phyloP scores from a whole-genome alignment of 1,139 yeast genomes.

The Torulaspora globosa region DNA sequence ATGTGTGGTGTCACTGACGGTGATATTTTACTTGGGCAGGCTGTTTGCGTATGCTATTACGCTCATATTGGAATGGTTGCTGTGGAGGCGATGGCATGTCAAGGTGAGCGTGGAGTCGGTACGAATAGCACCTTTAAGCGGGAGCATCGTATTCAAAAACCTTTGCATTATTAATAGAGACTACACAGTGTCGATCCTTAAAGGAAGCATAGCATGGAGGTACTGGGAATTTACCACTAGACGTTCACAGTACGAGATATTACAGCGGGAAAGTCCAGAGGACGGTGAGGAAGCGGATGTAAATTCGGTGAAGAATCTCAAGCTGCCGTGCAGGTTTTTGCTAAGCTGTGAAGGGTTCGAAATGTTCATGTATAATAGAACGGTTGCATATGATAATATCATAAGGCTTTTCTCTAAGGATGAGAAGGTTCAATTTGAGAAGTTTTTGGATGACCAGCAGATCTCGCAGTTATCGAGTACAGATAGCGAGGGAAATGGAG shows the following conservation, averaged over 20 bases:
- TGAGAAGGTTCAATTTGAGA: slow-evolving; percentile 30
- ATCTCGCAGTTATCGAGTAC: slow-evolving; percentile 16
- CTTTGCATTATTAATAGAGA: slow-evolving; percentile 66
- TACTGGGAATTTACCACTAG: slow-evolving; percentile 71
- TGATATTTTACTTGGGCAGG: slow-evolving; percentile 74
- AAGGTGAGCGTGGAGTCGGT: slow-evolving; percentile 66
- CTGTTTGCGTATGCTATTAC: slow-evolving; percentile 62
- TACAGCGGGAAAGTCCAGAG: slow-evolving; percentile 17
- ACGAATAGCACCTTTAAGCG: slow-evolving; percentile 74
- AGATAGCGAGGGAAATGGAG: slow-evolving; percentile 16
- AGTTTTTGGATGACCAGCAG: slow-evolving; percentile 24
- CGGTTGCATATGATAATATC: slow-evolving; percentile 69
- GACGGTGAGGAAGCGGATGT: slow-evolving; percentile 33
- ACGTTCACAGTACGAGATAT: slow-evolving; percentile 40
- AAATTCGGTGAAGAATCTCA: slow-evolving; percentile 43
- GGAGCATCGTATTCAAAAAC: slow-evolving; percentile 74
- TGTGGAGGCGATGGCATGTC: slow-evolving; percentile 62
- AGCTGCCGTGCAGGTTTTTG: slow-evolving; percentile 56
- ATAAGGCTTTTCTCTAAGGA: slow-evolving; percentile 43
- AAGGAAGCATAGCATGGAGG: slow-evolving; percentile 80
- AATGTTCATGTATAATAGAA: slow-evolving; percentile 72
- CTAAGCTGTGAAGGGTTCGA: slow-evolving; percentile 74
- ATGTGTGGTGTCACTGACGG: slow-evolving; percentile 55
- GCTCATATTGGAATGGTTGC: slow-evolving; percentile 44
- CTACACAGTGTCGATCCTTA: slow-evolving; percentile 63